Conservation (phyloP, 2,329 filamentous ascomycete genomes). For the Xylariaceae sp. region DNA sequence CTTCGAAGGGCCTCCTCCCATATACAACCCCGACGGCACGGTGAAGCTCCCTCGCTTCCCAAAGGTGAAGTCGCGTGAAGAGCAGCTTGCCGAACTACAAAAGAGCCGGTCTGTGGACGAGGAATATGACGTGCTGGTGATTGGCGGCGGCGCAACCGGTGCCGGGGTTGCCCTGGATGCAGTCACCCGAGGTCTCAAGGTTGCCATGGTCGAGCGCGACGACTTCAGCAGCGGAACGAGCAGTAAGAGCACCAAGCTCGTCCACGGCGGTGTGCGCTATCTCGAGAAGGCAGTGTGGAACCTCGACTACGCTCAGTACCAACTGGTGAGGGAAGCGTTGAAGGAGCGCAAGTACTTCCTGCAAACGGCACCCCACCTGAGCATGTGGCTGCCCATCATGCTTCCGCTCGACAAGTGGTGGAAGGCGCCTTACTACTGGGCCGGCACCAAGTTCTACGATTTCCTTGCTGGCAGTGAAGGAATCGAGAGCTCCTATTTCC, state of each 20-base stretch:
- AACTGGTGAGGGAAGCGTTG: conserved; percentile 65
- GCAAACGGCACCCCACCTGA: conserved; percentile 68
- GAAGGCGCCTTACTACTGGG: conserved; percentile 74
- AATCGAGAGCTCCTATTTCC: conserved; percentile 83
- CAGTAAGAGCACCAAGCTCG: conserved; percentile 70
- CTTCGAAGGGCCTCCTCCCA: conserved; percentile 61
- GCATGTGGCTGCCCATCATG: conserved; percentile 71
- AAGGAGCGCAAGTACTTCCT: conserved; percentile 72
- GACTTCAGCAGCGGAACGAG: conserved; percentile 70
- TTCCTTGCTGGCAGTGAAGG: conserved; percentile 79
- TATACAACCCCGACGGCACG: conserved; percentile 61
- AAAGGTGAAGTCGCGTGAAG: conserved; percentile 53
- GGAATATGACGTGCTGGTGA: conserved; percentile 64
- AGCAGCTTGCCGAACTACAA: conserved; percentile 59
- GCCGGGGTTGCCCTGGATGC: conserved; percentile 68
- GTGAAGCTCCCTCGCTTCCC: conserved; percentile 64
- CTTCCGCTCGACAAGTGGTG: conserved; percentile 70
- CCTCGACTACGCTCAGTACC: conserved; percentile 67
- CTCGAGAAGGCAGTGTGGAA: conserved; percentile 73
- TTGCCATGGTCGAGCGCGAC: conserved; percentile 66
- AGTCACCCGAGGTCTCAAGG: conserved; percentile 63
- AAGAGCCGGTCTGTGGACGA: conserved; percentile 38
- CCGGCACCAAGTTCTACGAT: conserved; percentile 76
- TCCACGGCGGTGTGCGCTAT: conserved; percentile 71
- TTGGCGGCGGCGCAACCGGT: conserved; percentile 67